Base-by-base conservation (phyloP, 2,329 filamentous ascomycete genomes). In the Stagonosporopsis chrysanthemi region DNA sequence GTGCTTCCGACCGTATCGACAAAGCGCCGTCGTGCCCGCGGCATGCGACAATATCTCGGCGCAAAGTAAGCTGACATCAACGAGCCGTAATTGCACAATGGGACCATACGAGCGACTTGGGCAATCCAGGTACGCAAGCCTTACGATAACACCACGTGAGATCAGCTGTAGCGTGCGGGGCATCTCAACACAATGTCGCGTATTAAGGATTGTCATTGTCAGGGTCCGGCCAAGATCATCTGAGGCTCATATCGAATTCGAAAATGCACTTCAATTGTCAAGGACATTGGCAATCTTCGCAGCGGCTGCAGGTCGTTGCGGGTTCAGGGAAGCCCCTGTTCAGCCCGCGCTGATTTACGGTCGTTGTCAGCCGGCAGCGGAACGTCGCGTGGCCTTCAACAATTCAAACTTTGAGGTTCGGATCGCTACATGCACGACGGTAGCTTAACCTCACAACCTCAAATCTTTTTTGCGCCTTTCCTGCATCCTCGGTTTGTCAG, bases 371-470 rank as follows among this genome's bases (percentile, higher is more conserved):
- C 49, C 56, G 54, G 52, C 60, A 56, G 61, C 61, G 52, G 61
- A 52, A 50, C 26, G 50, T 39, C 50, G 44, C 56, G 46, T 53
- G 54, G 35, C 23, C 43, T 55, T 57, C 40, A 60, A 54, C 40
- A 54, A 41, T 42, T 56, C 56, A 50, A 52, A 46, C 28, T 43
- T 49, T 33, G 38, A 62, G 57, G 33, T 61, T 47, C 62, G 65
- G 63, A 52, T 67, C 67, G 60, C 65, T 71, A 68, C 64, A 64
- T 59, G 56, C 58, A 58, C 65, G 60, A 61, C 58, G 50, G 23
- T 58, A 59, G 60, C 65, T 64, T 67, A 68, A 63, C 60, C 48
- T 49, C 56, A 69, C 60, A 35, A 63, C 57, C 49, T 44, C 56
- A 50, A 39, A 46, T 43, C n/a, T 59, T 35, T 43, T 62, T 35